Conservation (phyloP, 177 flowering plant species). For the Telopea speciosissima region DNA sequence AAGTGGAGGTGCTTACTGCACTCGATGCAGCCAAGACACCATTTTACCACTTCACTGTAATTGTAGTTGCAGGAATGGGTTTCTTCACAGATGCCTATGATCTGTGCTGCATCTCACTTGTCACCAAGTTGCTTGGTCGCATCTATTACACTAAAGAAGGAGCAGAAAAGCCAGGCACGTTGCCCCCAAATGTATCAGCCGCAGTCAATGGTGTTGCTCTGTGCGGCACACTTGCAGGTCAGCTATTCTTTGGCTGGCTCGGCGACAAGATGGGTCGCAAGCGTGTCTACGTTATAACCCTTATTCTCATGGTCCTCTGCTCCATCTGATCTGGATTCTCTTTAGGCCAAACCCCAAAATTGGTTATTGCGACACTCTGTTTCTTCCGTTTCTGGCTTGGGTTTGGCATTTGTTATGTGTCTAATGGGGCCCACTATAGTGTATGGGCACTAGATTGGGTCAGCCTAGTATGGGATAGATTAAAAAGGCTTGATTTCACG, state of each 20-base stretch:
- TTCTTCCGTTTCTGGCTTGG: conserved; percentile 73
- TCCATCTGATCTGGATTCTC: conserved; percentile 52
- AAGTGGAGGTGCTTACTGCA: conserved; percentile 45
- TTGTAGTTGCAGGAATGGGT: conserved; percentile 68
- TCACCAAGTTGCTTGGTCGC: conserved; percentile 62
- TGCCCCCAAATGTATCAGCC: conserved; percentile 43
- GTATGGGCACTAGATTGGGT: too few species aligned
- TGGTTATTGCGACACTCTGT: conserved; percentile 43
- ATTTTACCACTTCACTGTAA: conserved; percentile 67
- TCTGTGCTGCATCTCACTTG: conserved; percentile 58
- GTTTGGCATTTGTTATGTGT: too few species aligned
- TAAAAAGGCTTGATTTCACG: too few species aligned
- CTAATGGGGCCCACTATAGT: too few species aligned
- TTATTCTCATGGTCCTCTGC: conserved; percentile 42
- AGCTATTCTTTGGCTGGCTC: conserved; percentile 64
- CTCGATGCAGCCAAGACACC: conserved; percentile 59
- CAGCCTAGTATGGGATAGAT: too few species aligned
- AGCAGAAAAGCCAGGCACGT: conserved; percentile 34
- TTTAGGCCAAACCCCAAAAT: conserved; percentile 24
- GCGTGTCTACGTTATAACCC: conserved; percentile 53
- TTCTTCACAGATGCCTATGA: conserved; percentile 75
- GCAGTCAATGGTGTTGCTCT: conserved; percentile 63
- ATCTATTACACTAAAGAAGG: conserved; percentile 35
- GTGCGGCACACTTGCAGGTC: conserved; percentile 58
- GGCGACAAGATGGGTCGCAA: conserved; percentile 61